Evolutionary conservation across 805 yeast genomes (phyloP).

Genomic region (Kodamaea hsintzibuensis): DNA sequence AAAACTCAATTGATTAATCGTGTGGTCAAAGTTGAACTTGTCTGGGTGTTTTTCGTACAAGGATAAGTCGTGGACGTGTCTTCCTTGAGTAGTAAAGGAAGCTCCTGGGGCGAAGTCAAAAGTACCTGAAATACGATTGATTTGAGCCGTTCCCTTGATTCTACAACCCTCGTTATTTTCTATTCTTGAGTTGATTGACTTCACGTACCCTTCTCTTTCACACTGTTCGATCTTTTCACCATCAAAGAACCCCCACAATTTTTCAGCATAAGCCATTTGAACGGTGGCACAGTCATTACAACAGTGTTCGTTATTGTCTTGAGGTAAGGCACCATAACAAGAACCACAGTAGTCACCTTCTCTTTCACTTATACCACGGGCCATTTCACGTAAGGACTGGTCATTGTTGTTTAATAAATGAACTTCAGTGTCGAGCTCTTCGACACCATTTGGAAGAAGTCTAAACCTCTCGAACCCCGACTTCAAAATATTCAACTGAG

Average conservation of each 20-base stretch:
- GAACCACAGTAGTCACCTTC: conserved; percentile 69
- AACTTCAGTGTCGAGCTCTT: conserved; percentile 10
- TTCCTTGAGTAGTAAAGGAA: conserved; percentile 55
- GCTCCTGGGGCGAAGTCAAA: conserved; percentile 97
- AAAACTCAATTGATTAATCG: conserved; percentile 77
- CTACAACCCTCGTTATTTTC: conserved; percentile 78
- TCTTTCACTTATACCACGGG: conserved; percentile 32
- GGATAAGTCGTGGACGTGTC: conserved; percentile 85
- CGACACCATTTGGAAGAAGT: conserved; percentile 39
- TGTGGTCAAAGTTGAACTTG: conserved; percentile 74
- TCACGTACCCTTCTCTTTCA: conserved; percentile 82
- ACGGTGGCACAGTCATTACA: conserved; percentile 88
- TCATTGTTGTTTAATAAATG: conserved; percentile 16
- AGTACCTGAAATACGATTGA: conserved; percentile 87
- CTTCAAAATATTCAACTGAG: conserved; percentile 68
- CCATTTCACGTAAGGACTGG: conserved; percentile 27
- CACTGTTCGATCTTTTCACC: conserved; percentile 88
- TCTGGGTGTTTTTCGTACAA: conserved; percentile 56
- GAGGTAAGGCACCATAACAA: conserved; percentile 83
- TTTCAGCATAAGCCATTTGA: conserved; percentile 70
- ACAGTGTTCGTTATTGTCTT: conserved; percentile 56
- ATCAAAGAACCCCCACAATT: conserved; percentile 87
- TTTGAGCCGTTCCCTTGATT: conserved; percentile 71
- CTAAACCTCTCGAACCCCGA: conserved; percentile 75
- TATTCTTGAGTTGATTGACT: conserved; percentile 55